Evolutionary conservation across 108 stramenopile genomes (phyloP).

Genomic region (Aureococcus anophagefferens): DNA sequence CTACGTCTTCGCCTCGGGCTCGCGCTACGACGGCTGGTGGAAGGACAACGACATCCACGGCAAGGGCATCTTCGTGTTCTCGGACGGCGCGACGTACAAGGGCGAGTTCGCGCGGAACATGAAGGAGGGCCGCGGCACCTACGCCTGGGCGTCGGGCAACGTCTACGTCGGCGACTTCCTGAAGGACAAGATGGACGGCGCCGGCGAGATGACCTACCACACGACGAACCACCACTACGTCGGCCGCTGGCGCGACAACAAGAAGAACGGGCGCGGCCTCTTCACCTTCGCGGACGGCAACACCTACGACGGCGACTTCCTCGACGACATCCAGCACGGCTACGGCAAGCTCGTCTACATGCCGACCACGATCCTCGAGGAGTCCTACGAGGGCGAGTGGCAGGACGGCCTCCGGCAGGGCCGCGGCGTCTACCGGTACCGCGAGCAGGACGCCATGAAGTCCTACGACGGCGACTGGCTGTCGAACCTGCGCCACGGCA

Average conservation of each 20-base stretch:
- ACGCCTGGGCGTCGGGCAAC: neutral
- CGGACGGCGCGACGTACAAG: neutral
- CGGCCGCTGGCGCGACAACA: neutral
- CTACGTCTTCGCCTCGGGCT: constrained; percentile 7
- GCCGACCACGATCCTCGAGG: constrained; percentile 4
- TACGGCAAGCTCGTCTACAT: neutral
- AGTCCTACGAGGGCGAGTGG: constrained; percentile 7
- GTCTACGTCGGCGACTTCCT: neutral
- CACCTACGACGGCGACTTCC: neutral
- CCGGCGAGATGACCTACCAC: neutral
- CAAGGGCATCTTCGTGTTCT: neutral
- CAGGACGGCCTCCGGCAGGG: neutral
- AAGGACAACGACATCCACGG: constrained; percentile 2
- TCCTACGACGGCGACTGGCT: neutral
- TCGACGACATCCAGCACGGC: neutral
- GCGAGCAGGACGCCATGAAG: neutral
- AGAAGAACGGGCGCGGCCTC: neutral
- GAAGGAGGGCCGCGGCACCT: neutral
- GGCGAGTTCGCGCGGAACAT: neutral
- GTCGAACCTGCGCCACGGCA: neutral
- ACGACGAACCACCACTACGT: neutral
- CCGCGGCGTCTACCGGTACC: neutral
- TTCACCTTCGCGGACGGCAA: neutral
- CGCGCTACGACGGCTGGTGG: constrained; percentile 18
- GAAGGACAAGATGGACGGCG: neutral